Percentiles rank a stretch among this genome's conserved stretches.
These are phyloP conservation scores for Suillus plorans DNA, from an alignment of 768 basidiomycete genomes.

Conservation along the genomic window DNA sequence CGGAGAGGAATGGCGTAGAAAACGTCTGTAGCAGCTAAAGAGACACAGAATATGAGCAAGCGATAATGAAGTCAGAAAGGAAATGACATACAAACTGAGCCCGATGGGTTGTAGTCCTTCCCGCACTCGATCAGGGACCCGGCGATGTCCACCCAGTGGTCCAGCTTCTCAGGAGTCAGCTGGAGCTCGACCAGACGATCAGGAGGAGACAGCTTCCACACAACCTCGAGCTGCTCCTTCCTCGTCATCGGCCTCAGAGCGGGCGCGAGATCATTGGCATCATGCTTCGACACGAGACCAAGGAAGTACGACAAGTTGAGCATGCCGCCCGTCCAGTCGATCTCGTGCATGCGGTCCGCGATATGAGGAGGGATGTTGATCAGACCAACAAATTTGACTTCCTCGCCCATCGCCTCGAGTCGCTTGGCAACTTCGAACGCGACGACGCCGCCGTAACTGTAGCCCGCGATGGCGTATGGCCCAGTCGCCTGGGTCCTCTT, in stretches of 20 bases:
- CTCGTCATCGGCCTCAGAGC: constrained; percentile 20
- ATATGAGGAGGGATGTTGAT: constrained; percentile 39
- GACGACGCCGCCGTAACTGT: constrained; percentile 39
- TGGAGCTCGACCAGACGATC: constrained; percentile 29
- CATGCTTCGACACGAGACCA: constrained; percentile 30
- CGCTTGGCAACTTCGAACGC: constrained; percentile 37
- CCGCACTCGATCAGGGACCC: constrained; percentile 33
- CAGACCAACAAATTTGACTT: constrained; percentile 33
- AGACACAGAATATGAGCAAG: not conserved
- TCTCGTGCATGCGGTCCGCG: constrained; percentile 42
- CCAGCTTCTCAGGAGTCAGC: constrained; percentile 22
- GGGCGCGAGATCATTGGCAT: constrained; percentile 21
- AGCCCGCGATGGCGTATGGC: constrained; percentile 36
- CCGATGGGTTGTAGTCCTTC: constrained; percentile 23
- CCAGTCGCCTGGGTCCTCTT: constrained; percentile 29
- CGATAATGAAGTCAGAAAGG: not conserved
- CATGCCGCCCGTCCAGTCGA: constrained; percentile 40
- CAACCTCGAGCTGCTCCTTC: constrained; percentile 22
- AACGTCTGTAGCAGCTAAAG: constrained; percentile 19
- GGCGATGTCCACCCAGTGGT: constrained; percentile 31
- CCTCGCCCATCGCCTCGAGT: constrained; percentile 27
- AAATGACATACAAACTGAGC: constrained; percentile 26
- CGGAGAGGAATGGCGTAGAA: constrained; percentile 29
- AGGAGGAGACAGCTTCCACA: constrained; percentile 30
- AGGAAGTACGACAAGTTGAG: constrained; percentile 44